Conservation (phyloP, 306 rosid genomes). For the Cercis canadensis region DNA sequence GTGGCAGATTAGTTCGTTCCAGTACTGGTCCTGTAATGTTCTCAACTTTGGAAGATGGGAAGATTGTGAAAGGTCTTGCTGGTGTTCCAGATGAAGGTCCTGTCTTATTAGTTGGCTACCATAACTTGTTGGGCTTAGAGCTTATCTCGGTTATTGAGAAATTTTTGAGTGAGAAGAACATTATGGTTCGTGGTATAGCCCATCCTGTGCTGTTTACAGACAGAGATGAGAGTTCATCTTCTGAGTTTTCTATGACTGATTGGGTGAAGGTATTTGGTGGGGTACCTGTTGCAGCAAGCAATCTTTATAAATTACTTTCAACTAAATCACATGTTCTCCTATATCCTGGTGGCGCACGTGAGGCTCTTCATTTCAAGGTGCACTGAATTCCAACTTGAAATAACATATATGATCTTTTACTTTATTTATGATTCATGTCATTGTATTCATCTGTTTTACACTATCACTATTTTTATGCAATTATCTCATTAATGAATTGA, state of each 20-base stretch:
- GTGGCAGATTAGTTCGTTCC: constrained; percentile 59
- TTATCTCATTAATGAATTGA: too few relatives aligned
- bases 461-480: too few relatives aligned
- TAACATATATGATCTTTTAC: neutral
- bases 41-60: constrained; percentile 89
- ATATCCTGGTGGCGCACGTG: constrained; percentile 96
- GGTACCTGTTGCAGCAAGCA: constrained; percentile 75
- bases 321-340: constrained; percentile 80
- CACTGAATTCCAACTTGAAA: constrained; percentile 19
- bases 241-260: constrained; percentile 58
- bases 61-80: constrained; percentile 79
- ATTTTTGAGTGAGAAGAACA: constrained; percentile 71
- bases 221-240: constrained; percentile 4
- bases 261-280: constrained; percentile 76
- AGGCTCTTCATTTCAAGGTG: constrained; percentile 93
- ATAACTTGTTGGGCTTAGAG: constrained; percentile 81
- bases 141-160: constrained; percentile 52
- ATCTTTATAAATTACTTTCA: constrained; percentile 70
- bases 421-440: constrained; percentile 11
- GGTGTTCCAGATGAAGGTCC: constrained; percentile 97
- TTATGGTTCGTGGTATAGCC: constrained; percentile 74
- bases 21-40: constrained; percentile 67
- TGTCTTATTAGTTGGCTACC: constrained; percentile 82
- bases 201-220: constrained; percentile 66
- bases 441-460: neutral